A percentile compares a stretch with the other conserved stretches of the same genome.
Evolutionary conservation across 495 filamentous ascomycete species (phyloP).

Genomic region (Terfezia claveryi): DNA sequence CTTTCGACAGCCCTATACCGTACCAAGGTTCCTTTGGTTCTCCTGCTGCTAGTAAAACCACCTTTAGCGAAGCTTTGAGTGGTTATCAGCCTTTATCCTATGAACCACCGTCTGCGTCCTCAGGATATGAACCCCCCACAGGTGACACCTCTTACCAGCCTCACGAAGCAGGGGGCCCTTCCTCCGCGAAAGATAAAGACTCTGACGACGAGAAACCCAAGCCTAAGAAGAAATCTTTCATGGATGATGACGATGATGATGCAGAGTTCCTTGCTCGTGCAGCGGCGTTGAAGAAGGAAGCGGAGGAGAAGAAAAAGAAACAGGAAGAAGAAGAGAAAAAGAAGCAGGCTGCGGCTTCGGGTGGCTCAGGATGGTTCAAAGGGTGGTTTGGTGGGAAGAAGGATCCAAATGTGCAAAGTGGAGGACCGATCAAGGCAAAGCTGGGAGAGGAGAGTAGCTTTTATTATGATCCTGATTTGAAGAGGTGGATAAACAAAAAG

Average conservation of each 20-base stretch:
- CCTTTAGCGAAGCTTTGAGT: constrained; percentile 3
- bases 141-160: constrained; percentile 20
- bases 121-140: constrained; percentile 19
- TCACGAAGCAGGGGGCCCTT: constrained; percentile 21
- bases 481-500: constrained; percentile 98
- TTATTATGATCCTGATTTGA: constrained; percentile 79
- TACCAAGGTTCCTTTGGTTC: neutral
- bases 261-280: constrained; percentile 10
- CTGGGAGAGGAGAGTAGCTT: constrained; percentile 86
- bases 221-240: constrained; percentile 54
- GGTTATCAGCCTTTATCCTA: constrained; percentile 32
- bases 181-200: constrained; percentile 23
- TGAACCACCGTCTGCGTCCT: constrained; percentile 9
- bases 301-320: constrained; percentile 35
- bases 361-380: neutral
- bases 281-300: constrained; percentile 25
- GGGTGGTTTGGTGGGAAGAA: constrained; percentile 23
- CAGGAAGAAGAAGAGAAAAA: constrained; percentile 35
- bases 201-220: constrained; percentile 28
- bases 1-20: constrained; percentile 2
- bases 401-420: constrained; percentile 25
- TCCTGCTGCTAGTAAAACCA: neutral
- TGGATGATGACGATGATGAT: constrained; percentile 53
- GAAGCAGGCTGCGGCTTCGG: constrained; percentile 20
- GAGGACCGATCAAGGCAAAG: constrained; percentile 72